Evolutionary conservation across 306 rosid genomes (phyloP), one percentile per base, ranked within the genome.

Genomic region (Cercis canadensis): DNA sequence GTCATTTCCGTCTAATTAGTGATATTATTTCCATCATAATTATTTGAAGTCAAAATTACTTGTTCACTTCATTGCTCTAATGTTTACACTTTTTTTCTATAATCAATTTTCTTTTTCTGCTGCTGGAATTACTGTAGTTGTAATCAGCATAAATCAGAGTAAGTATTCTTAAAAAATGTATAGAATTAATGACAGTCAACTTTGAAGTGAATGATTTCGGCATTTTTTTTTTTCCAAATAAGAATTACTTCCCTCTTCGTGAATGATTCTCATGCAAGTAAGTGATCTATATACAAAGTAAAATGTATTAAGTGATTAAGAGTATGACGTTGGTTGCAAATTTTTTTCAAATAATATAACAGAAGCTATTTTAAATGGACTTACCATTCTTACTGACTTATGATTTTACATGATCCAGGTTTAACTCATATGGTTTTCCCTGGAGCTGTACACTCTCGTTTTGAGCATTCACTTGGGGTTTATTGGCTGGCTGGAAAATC

Each of bases 401-500:
- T 31, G 15, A 39, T 45, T 60, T 43, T 61, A 52, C 65, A 62
- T 65, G 41, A 65, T 66, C 45, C 80, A 84, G 87, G 85, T 34
- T 65, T 84, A 53, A 17, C 70, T 54, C 58, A 84, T 73, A 80
- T 77, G 87, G 87, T 84, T 53, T 84, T 73, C 70, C 87, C 87
- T 57, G 87, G 87, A 61, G 87, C 87, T 13, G 83, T 80, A 0
- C 87, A 84, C 63, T 64, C 87, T 69, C 82, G 87, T 8, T 84
- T 84, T 69, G 87, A 84, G 68, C 87, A 84, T 69, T 84, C 87
- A 47, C 57, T 84, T 3, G 87, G 87, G 19, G 87, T 80, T 62
- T 84, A 84, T 69, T 80, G 87, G 82, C 67, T 84, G 41, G 87
- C 87, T 19, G 83, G 85, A n/a, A 69, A 84, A 69, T 69, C 87